Evolutionary conservation across 140 eudicot genomes (phyloP).

Genomic region (Bidens hawaiensis): DNA sequence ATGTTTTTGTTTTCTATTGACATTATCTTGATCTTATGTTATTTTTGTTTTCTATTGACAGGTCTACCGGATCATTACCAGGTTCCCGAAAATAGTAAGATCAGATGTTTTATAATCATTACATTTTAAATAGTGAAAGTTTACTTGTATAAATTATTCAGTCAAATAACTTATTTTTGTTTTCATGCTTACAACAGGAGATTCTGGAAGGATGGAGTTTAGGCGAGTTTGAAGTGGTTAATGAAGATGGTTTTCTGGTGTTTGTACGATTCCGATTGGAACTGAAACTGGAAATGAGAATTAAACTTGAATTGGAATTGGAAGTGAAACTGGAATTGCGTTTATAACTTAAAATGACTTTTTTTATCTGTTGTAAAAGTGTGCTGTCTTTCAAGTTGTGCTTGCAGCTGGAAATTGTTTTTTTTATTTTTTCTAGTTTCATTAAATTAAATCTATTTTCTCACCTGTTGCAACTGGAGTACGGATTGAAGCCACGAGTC

Average conservation of each 20-base stretch:
- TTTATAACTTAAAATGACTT: constrained; percentile 9
- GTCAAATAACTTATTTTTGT: background rate
- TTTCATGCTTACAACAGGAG: constrained; percentile 7
- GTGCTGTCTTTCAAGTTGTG: background rate
- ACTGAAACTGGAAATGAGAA: constrained; percentile 2
- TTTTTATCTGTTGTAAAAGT: too few species aligned
- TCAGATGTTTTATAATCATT: background rate
- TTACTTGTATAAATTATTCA: background rate
- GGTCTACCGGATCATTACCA: constrained; percentile 45
- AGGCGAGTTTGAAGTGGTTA: constrained; percentile 15
- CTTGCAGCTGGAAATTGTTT: background rate
- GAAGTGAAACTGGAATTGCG: constrained; percentile 2
- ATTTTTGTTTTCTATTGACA: constrained; percentile 22
- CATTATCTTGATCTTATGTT: background rate
- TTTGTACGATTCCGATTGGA: constrained; percentile 10
- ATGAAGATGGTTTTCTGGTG: constrained; percentile 24
- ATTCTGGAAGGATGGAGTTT: constrained; percentile 2
- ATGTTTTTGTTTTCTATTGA: too few species aligned
- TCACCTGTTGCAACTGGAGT: background rate
- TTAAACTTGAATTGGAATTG: background rate
- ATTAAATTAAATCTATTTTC: background rate
- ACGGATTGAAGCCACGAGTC: too few species aligned
- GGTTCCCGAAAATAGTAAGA: constrained; percentile 79
- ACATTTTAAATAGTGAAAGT: background rate
- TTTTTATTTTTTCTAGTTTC: background rate